phyloP scores from a whole-genome alignment of 2,329 filamentous ascomycete genomes.

The Penicillium capsulatum region DNA sequence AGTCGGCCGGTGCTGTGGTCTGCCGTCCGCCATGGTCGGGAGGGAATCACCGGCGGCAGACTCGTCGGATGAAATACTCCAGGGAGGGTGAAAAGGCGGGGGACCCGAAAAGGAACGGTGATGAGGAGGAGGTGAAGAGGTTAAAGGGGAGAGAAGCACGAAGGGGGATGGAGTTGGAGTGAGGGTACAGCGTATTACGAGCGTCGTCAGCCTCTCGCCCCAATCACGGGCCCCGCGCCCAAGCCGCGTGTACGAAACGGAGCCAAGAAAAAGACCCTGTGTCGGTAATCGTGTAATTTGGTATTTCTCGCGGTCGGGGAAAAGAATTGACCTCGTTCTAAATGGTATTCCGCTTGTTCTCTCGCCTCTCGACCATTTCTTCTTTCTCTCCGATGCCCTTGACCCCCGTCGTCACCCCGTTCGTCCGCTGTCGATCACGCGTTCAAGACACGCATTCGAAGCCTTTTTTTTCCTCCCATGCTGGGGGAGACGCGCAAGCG shows the following conservation, averaged over 20 bases:
- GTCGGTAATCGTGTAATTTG: too few species aligned
- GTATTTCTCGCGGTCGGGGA: too few species aligned
- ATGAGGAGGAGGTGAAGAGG: slow-evolving; percentile 10
- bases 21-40: slow-evolving; percentile 38
- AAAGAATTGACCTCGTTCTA: too few species aligned
- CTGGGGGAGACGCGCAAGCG: slow-evolving; percentile 37
- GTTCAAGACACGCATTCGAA: slow-evolving; percentile 12
- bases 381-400: not conserved
- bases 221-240: slow-evolving; percentile 34
- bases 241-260: slow-evolving; percentile 37
- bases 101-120: slow-evolving; percentile 8
- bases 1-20: slow-evolving; percentile 25
- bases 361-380: too few species aligned
- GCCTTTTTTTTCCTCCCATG: slow-evolving; percentile 10
- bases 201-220: slow-evolving; percentile 39
- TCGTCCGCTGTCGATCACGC: not conserved
- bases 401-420: not conserved
- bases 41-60: slow-evolving; percentile 26
- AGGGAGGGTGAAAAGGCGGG: slow-evolving; percentile 19
- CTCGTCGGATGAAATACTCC: slow-evolving; percentile 21
- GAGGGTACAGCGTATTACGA: slow-evolving; percentile 22
- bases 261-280: slow-evolving; percentile 30
- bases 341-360: too few species aligned
- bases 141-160: slow-evolving; percentile 13
- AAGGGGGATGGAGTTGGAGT: slow-evolving; percentile 6